phyloP scores from a whole-genome alignment of 75 land plant species.

The Pseudotsuga menziesii region DNA sequence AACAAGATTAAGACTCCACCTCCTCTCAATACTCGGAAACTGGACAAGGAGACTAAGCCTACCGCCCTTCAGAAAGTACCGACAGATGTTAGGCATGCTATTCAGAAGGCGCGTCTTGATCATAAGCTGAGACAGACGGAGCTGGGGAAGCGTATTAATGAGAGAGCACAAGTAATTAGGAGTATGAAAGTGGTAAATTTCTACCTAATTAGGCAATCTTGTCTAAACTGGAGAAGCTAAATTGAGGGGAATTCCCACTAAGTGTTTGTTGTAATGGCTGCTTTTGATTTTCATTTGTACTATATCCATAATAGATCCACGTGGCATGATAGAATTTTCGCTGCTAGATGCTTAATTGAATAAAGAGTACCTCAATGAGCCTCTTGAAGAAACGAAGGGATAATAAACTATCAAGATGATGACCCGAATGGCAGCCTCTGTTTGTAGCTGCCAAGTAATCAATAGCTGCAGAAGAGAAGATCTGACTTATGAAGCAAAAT shows the following conservation, averaged over 20 bases:
- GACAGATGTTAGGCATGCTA: conserved; percentile 43
- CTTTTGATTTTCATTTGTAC: too few relatives aligned
- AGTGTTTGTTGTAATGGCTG: too few relatives aligned
- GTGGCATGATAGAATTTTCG: too few relatives aligned
- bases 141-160: conserved; percentile 72
- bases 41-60: conserved; percentile 61
- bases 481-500: too few relatives aligned
- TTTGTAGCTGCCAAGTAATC: too few relatives aligned
- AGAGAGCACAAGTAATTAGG: conserved; percentile 75
- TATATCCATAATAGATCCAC: too few relatives aligned
- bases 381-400: too few relatives aligned
- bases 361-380: too few relatives aligned
- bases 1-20: conserved; percentile 60
- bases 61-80: conserved; percentile 38
- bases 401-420: too few relatives aligned
- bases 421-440: too few relatives aligned
- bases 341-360: too few relatives aligned
- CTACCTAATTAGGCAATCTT: conserved; percentile 66
- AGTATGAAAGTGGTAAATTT: conserved; percentile 81
- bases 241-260: conserved; percentile 21
- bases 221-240: conserved; percentile 57
- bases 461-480: too few relatives aligned
- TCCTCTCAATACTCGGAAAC: conserved; percentile 54
- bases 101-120: conserved; percentile 65
- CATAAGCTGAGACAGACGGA: conserved; percentile 81